These are phyloP conservation scores for Chrysanthemum lavandulifolium DNA, from an alignment of 129 eudicot species.

Conservation along the genomic window DNA sequence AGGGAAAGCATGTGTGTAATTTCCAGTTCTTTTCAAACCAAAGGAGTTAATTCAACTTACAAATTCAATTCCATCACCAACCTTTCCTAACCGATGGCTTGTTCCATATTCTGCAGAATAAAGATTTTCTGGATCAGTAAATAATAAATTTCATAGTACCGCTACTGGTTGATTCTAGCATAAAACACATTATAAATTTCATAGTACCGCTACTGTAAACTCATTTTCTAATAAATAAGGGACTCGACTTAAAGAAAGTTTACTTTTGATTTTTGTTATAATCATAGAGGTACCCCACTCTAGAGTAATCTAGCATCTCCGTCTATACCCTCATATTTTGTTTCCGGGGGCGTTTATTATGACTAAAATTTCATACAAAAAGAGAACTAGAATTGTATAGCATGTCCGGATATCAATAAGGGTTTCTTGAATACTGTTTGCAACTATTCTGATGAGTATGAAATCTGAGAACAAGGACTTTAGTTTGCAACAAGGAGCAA, in stretches of 20 bases:
- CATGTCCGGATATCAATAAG: too few relatives aligned
- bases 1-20: not conserved
- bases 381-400: too few relatives aligned
- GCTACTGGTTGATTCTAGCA: not conserved
- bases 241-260: not conserved
- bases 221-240: not conserved
- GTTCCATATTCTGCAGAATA: conserved; percentile 79
- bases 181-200: not conserved
- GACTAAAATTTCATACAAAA: too few relatives aligned
- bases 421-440: too few relatives aligned
- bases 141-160: not conserved
- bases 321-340: too few relatives aligned
- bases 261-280: too few relatives aligned
- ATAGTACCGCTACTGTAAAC: not conserved
- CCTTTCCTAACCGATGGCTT: conserved; percentile 62
- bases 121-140: conserved; percentile 10
- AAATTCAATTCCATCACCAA: conserved; percentile 85
- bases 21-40: not conserved
- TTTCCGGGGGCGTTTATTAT: too few relatives aligned
- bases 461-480: too few relatives aligned
- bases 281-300: too few relatives aligned
- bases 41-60: conserved; percentile 48
- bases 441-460: too few relatives aligned
- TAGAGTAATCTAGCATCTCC: too few relatives aligned
- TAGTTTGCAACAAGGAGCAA: too few relatives aligned